Percentiles rank a stretch among this genome's conserved stretches.
phyloP scores from a whole-genome alignment of 768 basidiomycete genomes.

The Hydnomerulius pinastri region DNA sequence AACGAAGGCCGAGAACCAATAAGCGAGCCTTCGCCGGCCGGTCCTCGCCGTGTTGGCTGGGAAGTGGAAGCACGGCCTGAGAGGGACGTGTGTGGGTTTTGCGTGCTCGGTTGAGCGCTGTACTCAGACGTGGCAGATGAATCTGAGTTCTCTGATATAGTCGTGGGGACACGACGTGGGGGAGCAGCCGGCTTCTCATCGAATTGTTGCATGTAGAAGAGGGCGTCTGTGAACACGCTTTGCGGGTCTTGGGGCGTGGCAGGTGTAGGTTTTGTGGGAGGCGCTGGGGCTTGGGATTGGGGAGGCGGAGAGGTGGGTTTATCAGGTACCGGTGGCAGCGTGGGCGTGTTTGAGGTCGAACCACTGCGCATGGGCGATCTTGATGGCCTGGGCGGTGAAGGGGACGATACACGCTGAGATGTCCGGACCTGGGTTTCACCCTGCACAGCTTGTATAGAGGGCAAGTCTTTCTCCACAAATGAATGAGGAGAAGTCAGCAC shows the following conservation, averaged over 20 bases:
- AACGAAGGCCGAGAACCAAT: conserved; percentile 35
- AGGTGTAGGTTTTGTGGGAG: conserved; percentile 29
- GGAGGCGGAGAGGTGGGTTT: conserved; percentile 19
- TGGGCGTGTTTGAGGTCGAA: neutral
- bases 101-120: conserved; percentile 21
- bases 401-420: conserved; percentile 11
- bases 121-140: conserved; percentile 33
- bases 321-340: conserved; percentile 31
- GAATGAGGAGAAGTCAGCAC: conserved; percentile 40
- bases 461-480: conserved; percentile 32
- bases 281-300: conserved; percentile 16
- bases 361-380: conserved; percentile 16
- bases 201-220: conserved; percentile 70
- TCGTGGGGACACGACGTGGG: conserved; percentile 44
- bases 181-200: conserved; percentile 35
- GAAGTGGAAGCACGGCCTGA: conserved; percentile 27
- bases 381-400: conserved; percentile 3
- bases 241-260: conserved; percentile 28
- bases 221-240: conserved; percentile 53
- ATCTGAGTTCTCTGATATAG: conserved; percentile 47
- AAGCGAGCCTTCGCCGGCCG: conserved; percentile 37
- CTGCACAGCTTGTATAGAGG: conserved; percentile 35
- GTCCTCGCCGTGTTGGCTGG: conserved; percentile 20
- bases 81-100: conserved; percentile 13
- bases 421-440: conserved; percentile 3